These are phyloP conservation scores for Geotrichum carabidarum DNA, from an alignment of 1,139 yeast species.

Conservation along the genomic window DNA sequence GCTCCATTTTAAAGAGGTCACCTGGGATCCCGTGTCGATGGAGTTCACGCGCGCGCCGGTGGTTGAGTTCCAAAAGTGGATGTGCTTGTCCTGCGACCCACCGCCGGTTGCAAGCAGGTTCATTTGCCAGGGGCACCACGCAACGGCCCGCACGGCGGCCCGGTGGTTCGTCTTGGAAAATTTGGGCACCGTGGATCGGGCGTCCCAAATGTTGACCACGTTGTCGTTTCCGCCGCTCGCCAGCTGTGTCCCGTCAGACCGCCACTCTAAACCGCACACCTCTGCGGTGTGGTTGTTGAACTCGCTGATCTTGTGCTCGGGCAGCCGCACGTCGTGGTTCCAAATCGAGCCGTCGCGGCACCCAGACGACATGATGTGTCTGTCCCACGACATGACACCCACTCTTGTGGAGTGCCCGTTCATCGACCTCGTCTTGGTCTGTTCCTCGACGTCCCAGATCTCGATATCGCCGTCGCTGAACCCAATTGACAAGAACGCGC, in stretches of 20 bases:
- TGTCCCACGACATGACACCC: conserved; percentile 82
- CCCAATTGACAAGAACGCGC: conserved; percentile 81
- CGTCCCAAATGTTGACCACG: conserved; percentile 91
- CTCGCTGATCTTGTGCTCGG: conserved; percentile 62
- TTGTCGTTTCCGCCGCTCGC: conserved; percentile 96
- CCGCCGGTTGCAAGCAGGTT: conserved; percentile 93
- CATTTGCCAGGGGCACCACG: conserved; percentile 89
- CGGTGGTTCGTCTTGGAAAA: conserved; percentile 74
- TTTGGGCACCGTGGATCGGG: conserved; percentile 66
- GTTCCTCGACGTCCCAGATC: conserved; percentile 89
- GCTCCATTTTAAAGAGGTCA: conserved; percentile 91
- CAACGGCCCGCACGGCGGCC: conserved; percentile 93
- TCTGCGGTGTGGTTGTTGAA: conserved; percentile 75
- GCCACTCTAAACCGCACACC: conserved; percentile 88
- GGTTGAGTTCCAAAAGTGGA: conserved; percentile 93
- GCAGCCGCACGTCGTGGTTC: conserved; percentile 89
- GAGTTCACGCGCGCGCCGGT: conserved; percentile 85
- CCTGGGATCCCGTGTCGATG: conserved; percentile 90
- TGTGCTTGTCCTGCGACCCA: conserved; percentile 83
- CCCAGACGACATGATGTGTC: conserved; percentile 76
- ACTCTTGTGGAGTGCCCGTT: conserved; percentile 66
- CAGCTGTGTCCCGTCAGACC: conserved; percentile 75
- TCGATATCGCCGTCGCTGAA: conserved; percentile 79
- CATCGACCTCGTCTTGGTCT: conserved; percentile 71
- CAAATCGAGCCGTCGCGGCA: conserved; percentile 76